Conservation (phyloP, 176 grass and related monocot species). For the Ananas comosus region DNA sequence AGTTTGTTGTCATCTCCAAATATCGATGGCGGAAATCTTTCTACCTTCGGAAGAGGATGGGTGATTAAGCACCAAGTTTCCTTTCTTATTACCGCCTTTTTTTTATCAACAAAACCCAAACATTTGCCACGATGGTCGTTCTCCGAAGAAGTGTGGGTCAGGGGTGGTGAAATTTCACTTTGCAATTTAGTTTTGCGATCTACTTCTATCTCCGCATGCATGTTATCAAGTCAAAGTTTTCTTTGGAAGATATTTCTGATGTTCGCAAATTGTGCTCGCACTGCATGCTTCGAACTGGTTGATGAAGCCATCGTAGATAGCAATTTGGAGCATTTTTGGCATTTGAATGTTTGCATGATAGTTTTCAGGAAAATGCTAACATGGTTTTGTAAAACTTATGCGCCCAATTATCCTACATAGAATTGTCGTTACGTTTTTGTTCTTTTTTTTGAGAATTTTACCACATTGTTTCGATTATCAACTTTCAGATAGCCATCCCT, state of each 20-base stretch:
- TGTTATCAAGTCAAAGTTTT: too few relatives aligned
- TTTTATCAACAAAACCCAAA: not conserved
- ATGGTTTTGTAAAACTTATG: not conserved
- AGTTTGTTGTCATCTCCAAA: not conserved
- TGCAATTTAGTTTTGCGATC: too few relatives aligned
- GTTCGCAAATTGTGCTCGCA: too few relatives aligned
- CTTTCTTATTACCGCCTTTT: not conserved
- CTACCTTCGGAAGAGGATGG: not conserved
- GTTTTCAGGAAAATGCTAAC: not conserved
- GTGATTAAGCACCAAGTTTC: not conserved
- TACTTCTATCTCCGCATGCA: too few relatives aligned
- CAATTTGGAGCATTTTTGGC: too few relatives aligned
- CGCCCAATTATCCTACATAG: not conserved
- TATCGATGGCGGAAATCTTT: not conserved
- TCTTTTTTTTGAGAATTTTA: not conserved
- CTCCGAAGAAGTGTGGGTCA: not conserved
- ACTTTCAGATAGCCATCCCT: slow-evolving; percentile 78
- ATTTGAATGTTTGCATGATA: too few relatives aligned
- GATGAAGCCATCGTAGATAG: too few relatives aligned
- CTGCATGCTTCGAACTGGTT: too few relatives aligned
- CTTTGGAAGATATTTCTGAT: too few relatives aligned
- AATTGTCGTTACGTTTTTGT: not conserved
- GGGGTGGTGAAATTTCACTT: not conserved
- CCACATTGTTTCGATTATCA: not conserved
- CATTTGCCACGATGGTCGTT: not conserved